Conservation (phyloP, 208 protist genomes). For the Porcisia deanei region DNA sequence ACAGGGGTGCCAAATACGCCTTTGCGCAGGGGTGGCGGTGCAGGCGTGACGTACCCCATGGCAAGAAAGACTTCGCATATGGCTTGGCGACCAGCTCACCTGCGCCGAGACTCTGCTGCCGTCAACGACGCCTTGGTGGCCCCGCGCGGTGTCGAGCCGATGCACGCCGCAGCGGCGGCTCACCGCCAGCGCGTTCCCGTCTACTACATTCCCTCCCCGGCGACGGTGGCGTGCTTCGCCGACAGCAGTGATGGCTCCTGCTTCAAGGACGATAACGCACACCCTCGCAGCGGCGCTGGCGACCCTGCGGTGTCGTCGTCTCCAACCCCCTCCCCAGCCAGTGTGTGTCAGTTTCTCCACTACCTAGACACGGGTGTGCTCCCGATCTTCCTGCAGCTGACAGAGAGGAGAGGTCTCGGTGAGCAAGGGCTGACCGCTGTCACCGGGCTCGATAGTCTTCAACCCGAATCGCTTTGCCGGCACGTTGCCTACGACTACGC, state of each 20-base stretch:
- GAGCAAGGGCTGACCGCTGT: not conserved
- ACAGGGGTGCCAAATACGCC: not conserved
- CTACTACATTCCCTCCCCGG: conserved; percentile 15
- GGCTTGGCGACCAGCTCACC: not conserved
- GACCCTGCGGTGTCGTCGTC: not conserved
- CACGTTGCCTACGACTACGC: conserved; percentile 21
- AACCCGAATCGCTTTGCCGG: not conserved
- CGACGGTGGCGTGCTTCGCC: conserved; percentile 1
- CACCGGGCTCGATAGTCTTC: not conserved
- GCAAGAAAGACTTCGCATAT: not conserved
- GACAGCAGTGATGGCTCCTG: not conserved
- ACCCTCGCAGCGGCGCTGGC: not conserved
- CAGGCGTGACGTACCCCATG: not conserved
- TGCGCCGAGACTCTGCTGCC: not conserved
- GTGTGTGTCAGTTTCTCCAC: conserved; percentile 23
- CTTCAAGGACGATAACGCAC: not conserved
- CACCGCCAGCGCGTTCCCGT: conserved; percentile 10
- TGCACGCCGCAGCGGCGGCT: not conserved
- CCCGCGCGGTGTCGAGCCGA: not conserved
- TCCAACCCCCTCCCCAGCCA: conserved; percentile 6
- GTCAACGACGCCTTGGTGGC: not conserved
- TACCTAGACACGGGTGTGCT: conserved; percentile 30
- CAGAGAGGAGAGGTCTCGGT: not conserved
- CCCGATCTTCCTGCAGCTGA: conserved; percentile 14
- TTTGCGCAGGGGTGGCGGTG: not conserved